A percentile compares a stretch with the other conserved stretches of the same genome.
Evolutionary conservation across 2,329 filamentous ascomycete genomes (phyloP).

Genomic region (Ophiognomonia clavigignenti-juglandacearum): DNA sequence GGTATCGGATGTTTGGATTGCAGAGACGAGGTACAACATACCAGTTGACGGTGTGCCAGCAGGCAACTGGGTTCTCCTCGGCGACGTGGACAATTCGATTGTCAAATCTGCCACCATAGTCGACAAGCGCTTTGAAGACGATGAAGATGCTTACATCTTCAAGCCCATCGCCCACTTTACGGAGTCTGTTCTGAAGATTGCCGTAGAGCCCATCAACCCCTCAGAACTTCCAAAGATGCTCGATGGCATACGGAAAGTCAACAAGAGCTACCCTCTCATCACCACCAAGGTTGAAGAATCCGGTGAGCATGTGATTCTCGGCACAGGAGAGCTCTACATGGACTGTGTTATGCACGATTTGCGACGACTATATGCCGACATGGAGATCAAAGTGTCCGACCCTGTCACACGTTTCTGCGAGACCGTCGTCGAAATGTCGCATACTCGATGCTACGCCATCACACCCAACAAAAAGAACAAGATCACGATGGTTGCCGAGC

Average conservation of each 20-base stretch:
- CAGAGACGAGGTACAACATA: slow-evolving; percentile 89
- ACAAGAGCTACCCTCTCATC: slow-evolving; percentile 95
- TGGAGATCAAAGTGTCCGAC: slow-evolving; percentile 99
- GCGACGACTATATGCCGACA: slow-evolving; percentile 89
- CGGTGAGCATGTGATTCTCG: slow-evolving; percentile 90
- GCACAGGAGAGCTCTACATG: slow-evolving; percentile 99
- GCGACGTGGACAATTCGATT: slow-evolving; percentile 94
- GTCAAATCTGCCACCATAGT: slow-evolving; percentile 95
- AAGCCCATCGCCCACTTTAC: slow-evolving; percentile 90
- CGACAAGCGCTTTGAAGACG: slow-evolving; percentile 70
- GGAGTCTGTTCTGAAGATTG: slow-evolving; percentile 95
- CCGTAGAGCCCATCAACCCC: slow-evolving; percentile 95
- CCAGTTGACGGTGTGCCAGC: slow-evolving; percentile 88
- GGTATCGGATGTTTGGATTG: slow-evolving; percentile 82
- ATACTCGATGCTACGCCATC: slow-evolving; percentile 95
- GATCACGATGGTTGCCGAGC: slow-evolving; percentile 96
- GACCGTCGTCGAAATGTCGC: slow-evolving; percentile 94
- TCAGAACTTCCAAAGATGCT: slow-evolving; percentile 98
- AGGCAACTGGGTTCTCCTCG: slow-evolving; percentile 87
- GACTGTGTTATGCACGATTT: slow-evolving; percentile 96
- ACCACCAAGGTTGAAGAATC: slow-evolving; percentile 98
- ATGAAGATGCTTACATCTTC: slow-evolving; percentile 95
- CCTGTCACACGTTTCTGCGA: slow-evolving; percentile 97
- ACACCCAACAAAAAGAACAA: slow-evolving; percentile 99
- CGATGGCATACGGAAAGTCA: slow-evolving; percentile 91